Evolutionary conservation across 2,329 filamentous ascomycete genomes (phyloP).

Genomic region (Neopestalotiopsis clavispora): DNA sequence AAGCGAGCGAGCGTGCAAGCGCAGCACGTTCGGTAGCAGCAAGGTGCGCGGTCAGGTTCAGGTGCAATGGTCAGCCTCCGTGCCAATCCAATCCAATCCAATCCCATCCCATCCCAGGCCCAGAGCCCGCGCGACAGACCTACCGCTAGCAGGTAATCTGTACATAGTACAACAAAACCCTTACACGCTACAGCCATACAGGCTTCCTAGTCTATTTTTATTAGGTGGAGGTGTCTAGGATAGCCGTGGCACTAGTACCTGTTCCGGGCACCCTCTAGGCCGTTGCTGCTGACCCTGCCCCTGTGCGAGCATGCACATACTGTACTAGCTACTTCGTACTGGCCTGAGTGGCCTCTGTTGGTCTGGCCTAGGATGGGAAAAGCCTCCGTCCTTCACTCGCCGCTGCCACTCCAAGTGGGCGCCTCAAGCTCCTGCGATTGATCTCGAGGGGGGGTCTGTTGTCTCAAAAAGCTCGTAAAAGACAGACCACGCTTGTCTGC

Average conservation of each 20-base stretch:
- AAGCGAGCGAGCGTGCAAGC: not conserved
- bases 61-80: conserved; percentile 11
- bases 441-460: not conserved
- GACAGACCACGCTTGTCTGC: not conserved
- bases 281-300: not conserved
- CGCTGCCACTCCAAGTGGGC: not conserved
- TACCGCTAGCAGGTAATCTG: not conserved
- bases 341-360: too few relatives aligned
- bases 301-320: not conserved
- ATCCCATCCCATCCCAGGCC: too few relatives aligned
- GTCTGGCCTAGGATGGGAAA: not conserved
- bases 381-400: not conserved
- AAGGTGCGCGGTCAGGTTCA: not conserved
- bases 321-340: not conserved
- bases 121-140: not conserved
- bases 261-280: conserved; percentile 7
- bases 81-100: conserved; percentile 2
- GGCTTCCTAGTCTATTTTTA: conserved; percentile 22
- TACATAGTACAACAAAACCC: not conserved
- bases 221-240: conserved; percentile 20
- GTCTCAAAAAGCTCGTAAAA: conserved; percentile 3
- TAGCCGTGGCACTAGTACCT: conserved; percentile 20
- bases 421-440: not conserved
- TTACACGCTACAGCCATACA: not conserved
- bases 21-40: not conserved